Base-by-base conservation (phyloP, 169 alveolate species). In the Sarcocystis neurona region DNA sequence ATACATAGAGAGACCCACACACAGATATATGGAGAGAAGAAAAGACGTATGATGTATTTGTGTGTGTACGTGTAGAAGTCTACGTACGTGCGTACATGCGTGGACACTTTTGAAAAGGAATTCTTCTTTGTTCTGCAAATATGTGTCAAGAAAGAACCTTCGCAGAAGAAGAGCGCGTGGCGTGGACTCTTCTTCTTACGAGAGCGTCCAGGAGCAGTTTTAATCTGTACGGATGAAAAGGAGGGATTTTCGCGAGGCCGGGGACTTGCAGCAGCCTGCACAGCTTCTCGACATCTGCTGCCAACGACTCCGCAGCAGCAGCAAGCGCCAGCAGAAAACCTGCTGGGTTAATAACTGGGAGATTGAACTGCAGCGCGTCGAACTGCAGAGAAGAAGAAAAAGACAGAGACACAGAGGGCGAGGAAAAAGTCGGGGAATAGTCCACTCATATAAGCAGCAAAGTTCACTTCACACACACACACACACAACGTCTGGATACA, bases 281-380 rank as follows among this genome's bases (percentile, higher is more conserved):
- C 72, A 63, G 66, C 47, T 30, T 47, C 68, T 79, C 85, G 39
- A 79, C 68, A 39, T 79, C 89, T 18, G 78, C 88, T 20, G 70
- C 82, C 10, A 79, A 56, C 44, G 68, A 46, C 39, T 48, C 32
- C 1, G 78, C 46, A 6, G 78, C 88, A 18, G 92, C 85, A 5
- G 53, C 27, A 34, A 87, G 79, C 0, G 91, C 91, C 12, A 87
- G 75, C 87, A 87, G 79, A 32, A 87, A 87, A 68, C 84, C 91
- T 46, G 78, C 41, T 32, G 91, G 87, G 87, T 58, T 87, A 37
- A 87, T 56, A 18, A 87, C 91, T 4, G 91, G 91, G 46, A 87
- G 50, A 80, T 74, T 77, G 87, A 87, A 87, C 34, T 72, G 82
- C 30, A 72, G 82, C 47, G 82, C 82, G 53, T 72, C 46, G 53